phyloP scores from a whole-genome alignment of 192 early-diverging fungal genomes.

The Coemansia sp. region DNA sequence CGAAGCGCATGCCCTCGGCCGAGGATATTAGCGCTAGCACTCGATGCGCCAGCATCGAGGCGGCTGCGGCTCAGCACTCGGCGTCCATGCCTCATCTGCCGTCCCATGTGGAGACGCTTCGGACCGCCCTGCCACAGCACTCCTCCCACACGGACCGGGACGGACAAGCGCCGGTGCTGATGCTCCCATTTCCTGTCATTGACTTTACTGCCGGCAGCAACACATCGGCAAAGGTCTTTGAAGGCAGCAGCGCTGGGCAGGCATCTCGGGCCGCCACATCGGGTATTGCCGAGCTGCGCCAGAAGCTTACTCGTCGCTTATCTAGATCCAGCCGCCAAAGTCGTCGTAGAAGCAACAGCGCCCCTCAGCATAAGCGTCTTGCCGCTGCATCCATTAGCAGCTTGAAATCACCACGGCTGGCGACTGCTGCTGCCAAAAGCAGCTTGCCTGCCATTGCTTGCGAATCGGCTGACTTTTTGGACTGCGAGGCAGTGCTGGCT shows the following conservation, averaged over 20 bases:
- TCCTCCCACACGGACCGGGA: not conserved
- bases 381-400: not conserved
- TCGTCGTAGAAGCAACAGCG: not conserved
- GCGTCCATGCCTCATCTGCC: slow-evolving; percentile 20
- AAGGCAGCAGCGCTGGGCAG: not conserved
- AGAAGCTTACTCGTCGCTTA: not conserved
- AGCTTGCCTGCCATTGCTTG: too few species aligned
- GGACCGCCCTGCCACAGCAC: not conserved
- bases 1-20: slow-evolving; percentile 2
- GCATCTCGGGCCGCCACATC: not conserved
- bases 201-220: not conserved
- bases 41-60: not conserved
- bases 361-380: not conserved
- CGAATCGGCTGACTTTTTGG: too few species aligned
- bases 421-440: not conserved
- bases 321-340: slow-evolving; percentile 3
- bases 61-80: slow-evolving; percentile 6
- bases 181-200: not conserved
- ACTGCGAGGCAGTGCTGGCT: not conserved
- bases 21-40: not conserved
- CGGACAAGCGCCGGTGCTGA: not conserved
- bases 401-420: too few species aligned
- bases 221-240: not conserved
- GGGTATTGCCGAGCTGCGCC: slow-evolving; percentile 3
- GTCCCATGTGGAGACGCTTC: not conserved